Percentiles rank a stretch among this genome's conserved stretches.
phyloP scores from a whole-genome alignment of 2,329 filamentous ascomycete species.

The Neopestalotiopsis sp. region DNA sequence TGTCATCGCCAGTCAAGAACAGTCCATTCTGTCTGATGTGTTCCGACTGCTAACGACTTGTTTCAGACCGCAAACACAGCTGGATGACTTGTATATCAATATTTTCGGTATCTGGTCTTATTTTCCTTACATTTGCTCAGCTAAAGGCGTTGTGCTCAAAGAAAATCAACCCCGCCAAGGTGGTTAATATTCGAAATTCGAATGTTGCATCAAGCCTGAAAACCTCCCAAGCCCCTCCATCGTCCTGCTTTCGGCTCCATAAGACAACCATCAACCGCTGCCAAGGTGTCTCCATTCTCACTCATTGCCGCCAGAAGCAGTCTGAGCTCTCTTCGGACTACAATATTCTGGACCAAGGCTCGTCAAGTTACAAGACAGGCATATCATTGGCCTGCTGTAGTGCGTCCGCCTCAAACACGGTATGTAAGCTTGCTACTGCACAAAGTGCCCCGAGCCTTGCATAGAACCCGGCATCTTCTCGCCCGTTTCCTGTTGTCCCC shows the following conservation, averaged over 20 bases:
- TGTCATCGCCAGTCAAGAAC: background rate
- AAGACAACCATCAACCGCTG: background rate
- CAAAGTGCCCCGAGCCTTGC: background rate
- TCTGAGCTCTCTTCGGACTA: constrained; percentile 5
- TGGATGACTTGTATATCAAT: background rate
- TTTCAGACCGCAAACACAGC: background rate
- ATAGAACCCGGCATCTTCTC: background rate
- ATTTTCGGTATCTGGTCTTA: background rate
- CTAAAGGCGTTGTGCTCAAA: background rate
- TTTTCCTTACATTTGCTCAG: background rate
- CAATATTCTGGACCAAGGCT: background rate
- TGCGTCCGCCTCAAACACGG: constrained; percentile 18
- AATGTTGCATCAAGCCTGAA: background rate
- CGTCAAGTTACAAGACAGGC: background rate
- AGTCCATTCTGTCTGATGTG: background rate
- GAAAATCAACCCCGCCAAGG: background rate
- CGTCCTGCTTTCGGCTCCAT: background rate
- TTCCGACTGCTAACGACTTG: background rate
- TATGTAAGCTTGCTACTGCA: constrained; percentile 15
- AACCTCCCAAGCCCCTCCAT: constrained; percentile 3
- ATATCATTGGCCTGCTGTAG: constrained; percentile 17
- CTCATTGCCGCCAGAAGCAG: background rate
- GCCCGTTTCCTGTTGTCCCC: background rate
- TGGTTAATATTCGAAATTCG: background rate
- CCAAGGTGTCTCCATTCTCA: constrained; percentile 13